Evolutionary conservation across 441 rosid genomes (phyloP), one percentile per base, ranked within the genome.

Genomic region (Macaranga tanarius): DNA sequence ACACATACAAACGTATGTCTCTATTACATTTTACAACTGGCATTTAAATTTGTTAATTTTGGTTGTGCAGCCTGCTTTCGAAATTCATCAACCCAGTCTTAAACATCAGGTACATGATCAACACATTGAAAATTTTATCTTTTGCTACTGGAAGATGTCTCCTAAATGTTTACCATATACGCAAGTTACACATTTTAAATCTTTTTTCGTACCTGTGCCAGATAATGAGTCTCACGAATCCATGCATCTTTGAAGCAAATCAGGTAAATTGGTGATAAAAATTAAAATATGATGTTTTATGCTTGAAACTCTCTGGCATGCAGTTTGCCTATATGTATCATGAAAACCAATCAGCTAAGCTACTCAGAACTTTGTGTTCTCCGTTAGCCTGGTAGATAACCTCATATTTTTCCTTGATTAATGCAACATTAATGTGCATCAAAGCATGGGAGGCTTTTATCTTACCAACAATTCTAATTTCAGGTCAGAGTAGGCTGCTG

Each of bases 401-500:
- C 55, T 23, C 5, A 6, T 11, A 23, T 12, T 42, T 57, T 65
- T 47, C 26, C 22, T 73, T 10, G 15, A 10, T 56, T 17, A 4
- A n/a, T 65, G 65, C 34, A 45, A 28, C 38, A 34, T 34, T 34
- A 5, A 34, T 34, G 59, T 45, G 20, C 16, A 47, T 47, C 38
- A 75, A 44, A 67, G 59, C 19, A 58, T 44, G 45, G 26, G 60
- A 54, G n/a, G 48, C 62, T 22, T 2, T 12, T 70, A 48, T 54
- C 54, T 42, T 31, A 16, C 23, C 67, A 61, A 76, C 25, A 69
- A 70, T 74, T 80, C 56, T 68, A 64, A 26, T 83, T 77, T 82
- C 90, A 96, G 99, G 92, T 96, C 76, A 87, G 85, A 86, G 85
- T 92, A 71, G 93, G 93, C 68, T 90, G 98, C 72, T 96, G 97